A percentile compares a stretch with the other conserved stretches of the same genome.
These are phyloP conservation scores for Cucurbita pepo DNA, from an alignment of 306 rosid species.

Conservation along the genomic window DNA sequence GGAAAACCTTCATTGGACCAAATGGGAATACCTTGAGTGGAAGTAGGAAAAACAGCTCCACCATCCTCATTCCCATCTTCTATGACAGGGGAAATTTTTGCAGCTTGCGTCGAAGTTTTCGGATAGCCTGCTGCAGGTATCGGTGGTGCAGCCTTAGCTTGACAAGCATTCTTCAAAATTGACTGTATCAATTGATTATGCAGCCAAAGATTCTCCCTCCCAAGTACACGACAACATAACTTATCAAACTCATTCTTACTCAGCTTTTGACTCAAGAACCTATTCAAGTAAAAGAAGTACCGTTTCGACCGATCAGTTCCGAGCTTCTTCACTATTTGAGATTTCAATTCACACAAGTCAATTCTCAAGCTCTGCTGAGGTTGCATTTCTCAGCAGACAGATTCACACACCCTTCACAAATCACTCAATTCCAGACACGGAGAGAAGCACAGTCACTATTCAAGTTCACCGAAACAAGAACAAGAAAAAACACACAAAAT, in stretches of 20 bases:
- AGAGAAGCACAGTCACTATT: not conserved
- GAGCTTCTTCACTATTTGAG: slow-evolving; percentile 66
- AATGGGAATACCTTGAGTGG: slow-evolving; percentile 36
- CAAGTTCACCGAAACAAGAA: slow-evolving; percentile 18
- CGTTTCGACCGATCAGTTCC: slow-evolving; percentile 64
- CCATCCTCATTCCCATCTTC: slow-evolving; percentile 69
- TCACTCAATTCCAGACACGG: slow-evolving; percentile 23
- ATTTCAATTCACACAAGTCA: slow-evolving; percentile 78
- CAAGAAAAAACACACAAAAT: slow-evolving; percentile 16
- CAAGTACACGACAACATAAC: slow-evolving; percentile 53
- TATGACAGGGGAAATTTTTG: slow-evolving; percentile 43
- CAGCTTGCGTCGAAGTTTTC: slow-evolving; percentile 31
- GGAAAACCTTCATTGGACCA: slow-evolving; percentile 87
- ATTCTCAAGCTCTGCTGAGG: slow-evolving; percentile 82
- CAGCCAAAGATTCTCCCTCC: slow-evolving; percentile 65
- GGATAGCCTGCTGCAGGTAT: slow-evolving; percentile 25
- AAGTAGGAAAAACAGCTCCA: slow-evolving; percentile 30
- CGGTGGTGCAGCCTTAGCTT: slow-evolving; percentile 66
- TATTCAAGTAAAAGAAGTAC: slow-evolving; percentile 53
- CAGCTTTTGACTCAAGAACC: slow-evolving; percentile 78
- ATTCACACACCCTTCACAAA: slow-evolving; percentile 57
- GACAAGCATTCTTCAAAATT: slow-evolving; percentile 72
- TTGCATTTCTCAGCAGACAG: slow-evolving; percentile 76
- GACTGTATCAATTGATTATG: slow-evolving; percentile 78
- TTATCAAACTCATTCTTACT: slow-evolving; percentile 76